Conservation (phyloP, 2,329 filamentous ascomycete species). For the Gnomoniopsis sp. region DNA sequence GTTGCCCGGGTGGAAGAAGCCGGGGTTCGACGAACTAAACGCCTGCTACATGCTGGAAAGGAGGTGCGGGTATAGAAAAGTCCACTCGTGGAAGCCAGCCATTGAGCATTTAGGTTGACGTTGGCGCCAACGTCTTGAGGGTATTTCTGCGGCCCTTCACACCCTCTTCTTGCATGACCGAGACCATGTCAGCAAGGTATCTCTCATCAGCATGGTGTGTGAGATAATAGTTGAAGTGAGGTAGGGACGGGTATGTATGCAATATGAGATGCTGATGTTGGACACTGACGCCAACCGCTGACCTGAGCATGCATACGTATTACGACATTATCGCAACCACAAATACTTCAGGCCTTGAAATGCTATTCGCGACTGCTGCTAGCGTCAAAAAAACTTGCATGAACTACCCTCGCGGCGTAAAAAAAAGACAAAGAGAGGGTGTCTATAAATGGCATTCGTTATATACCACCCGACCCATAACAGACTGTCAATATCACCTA, state of each 20-base stretch:
- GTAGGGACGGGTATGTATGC: conserved; percentile 13
- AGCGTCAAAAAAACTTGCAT: neutral
- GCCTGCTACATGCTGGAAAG: neutral
- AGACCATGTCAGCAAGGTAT: neutral
- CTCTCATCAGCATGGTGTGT: neutral
- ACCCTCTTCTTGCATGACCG: neutral
- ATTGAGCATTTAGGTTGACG: neutral
- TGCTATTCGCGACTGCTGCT: neutral
- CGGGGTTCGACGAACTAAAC: neutral
- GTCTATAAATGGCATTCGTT: conserved; percentile 1
- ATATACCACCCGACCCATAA: neutral
- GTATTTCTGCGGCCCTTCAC: neutral
- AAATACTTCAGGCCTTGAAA: neutral
- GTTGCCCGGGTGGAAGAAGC: too few relatives aligned
- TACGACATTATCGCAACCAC: neutral
- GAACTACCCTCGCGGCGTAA: neutral
- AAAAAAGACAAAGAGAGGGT: neutral
- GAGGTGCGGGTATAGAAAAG: neutral
- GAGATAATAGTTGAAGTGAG: neutral
- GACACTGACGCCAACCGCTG: conserved; percentile 12
- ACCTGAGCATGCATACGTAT: neutral
- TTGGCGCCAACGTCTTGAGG: neutral
- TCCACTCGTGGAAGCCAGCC: neutral
- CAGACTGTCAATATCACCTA: neutral
- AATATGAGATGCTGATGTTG: conserved; percentile 1